phyloP scores from a whole-genome alignment of 139 green algal genomes.

The Chlorella sp. region DNA sequence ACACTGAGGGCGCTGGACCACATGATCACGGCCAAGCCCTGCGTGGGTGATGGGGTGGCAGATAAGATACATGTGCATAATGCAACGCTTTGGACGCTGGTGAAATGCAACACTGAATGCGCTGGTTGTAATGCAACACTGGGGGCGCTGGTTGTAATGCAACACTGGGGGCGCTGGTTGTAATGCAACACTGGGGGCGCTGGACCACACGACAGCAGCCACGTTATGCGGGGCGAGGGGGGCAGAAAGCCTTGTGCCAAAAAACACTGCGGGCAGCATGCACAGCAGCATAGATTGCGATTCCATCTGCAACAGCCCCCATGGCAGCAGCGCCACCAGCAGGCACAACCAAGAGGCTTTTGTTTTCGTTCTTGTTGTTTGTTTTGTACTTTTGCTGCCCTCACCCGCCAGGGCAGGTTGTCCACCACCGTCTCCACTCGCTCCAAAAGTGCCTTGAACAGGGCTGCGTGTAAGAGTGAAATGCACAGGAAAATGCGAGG shows the following conservation, averaged over 20 bases:
- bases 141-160: not conserved
- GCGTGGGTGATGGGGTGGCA: not conserved
- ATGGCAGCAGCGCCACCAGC: not conserved
- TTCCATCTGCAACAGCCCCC: not conserved
- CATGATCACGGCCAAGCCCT: constrained; percentile 7
- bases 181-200: not conserved
- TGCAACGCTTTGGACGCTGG: not conserved
- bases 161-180: not conserved
- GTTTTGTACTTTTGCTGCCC: not conserved
- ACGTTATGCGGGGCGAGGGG: not conserved
- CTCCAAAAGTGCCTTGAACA: constrained; percentile 25
- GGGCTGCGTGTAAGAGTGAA: not conserved
- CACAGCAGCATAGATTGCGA: not conserved
- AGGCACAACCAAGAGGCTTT: not conserved
- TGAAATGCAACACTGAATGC: not conserved
- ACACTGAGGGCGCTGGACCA: not conserved
- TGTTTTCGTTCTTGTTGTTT: too few species aligned
- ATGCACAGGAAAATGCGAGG: not conserved
- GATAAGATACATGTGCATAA: not conserved
- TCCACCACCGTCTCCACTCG: not conserved
- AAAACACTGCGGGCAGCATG: too few species aligned
- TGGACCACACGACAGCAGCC: not conserved
- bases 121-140: too few species aligned
- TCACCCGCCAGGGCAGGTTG: not conserved
- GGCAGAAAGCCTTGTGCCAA: too few species aligned